phyloP scores from a whole-genome alignment of 768 basidiomycete genomes.

The Leccinum aurantiacum region DNA sequence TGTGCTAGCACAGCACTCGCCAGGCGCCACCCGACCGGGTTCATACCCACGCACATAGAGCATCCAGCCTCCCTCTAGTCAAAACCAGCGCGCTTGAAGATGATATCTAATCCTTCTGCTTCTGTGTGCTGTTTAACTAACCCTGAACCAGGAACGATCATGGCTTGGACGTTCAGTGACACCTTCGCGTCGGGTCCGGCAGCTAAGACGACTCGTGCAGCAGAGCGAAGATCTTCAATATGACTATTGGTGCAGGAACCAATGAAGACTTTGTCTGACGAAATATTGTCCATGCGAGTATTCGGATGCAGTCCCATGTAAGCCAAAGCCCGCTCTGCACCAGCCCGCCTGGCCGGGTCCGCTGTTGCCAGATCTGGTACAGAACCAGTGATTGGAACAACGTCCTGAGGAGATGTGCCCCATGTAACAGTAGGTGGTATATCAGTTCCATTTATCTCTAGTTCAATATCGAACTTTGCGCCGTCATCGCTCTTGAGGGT shows the following conservation, averaged over 20 bases:
- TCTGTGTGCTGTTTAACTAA: constrained; percentile 90
- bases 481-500: constrained; percentile 76
- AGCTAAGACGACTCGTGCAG: constrained; percentile 73
- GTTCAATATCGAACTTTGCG: constrained; percentile 81
- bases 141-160: constrained; percentile 92
- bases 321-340: constrained; percentile 70
- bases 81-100: constrained; percentile 90
- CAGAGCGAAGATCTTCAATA: constrained; percentile 86
- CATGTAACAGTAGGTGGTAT: constrained; percentile 90
- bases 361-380: constrained; percentile 77
- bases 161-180: constrained; percentile 71
- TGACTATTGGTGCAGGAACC: constrained; percentile 95
- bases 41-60: constrained; percentile 97
- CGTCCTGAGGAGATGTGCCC: constrained; percentile 94
- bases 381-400: constrained; percentile 76
- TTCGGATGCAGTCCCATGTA: constrained; percentile 88
- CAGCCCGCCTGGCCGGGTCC: constrained; percentile 63
- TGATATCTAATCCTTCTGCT: constrained; percentile 79
- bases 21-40: constrained; percentile 82
- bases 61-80: constrained; percentile 96
- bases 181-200: constrained; percentile 75
- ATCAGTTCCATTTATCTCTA: constrained; percentile 77
- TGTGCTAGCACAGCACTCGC: constrained; percentile 86
- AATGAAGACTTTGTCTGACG: constrained; percentile 87
- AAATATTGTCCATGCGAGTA: constrained; percentile 75